Conservation (phyloP, 306 rosid species). For the Vicia villosa region DNA sequence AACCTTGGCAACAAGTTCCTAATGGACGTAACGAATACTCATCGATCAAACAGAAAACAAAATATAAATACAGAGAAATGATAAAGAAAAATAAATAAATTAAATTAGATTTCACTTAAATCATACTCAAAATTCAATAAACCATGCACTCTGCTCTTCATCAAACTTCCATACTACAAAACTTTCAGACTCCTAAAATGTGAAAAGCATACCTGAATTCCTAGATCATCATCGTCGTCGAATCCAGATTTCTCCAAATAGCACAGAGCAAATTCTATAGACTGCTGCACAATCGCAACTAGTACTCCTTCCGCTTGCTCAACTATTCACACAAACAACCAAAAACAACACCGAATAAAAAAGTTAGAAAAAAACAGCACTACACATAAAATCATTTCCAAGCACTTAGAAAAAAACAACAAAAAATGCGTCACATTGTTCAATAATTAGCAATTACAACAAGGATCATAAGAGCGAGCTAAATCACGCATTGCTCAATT, state of each 20-base stretch:
- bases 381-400: neutral
- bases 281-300: conserved; percentile 65
- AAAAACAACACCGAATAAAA: conserved; percentile 12
- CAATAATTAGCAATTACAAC: neutral
- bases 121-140: conserved; percentile 18
- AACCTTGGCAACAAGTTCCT: neutral
- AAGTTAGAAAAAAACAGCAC: neutral
- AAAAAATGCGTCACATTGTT: too few species aligned
- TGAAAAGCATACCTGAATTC: conserved; percentile 67
- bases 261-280: conserved; percentile 72
- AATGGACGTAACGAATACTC: neutral
- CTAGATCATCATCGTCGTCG: conserved; percentile 62
- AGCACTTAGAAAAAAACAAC: neutral
- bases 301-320: conserved; percentile 76
- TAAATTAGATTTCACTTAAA: neutral
- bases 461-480: neutral
- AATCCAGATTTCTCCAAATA: conserved; percentile 78
- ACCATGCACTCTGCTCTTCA: conserved; percentile 23
- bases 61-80: neutral
- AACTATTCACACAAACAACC: conserved; percentile 54
- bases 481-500: too few species aligned
- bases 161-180: conserved; percentile 16
- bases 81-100: neutral
- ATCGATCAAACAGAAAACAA: conserved; percentile 9
- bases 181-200: neutral